Conservation (phyloP, 306 rosid species). For the Malus orientalis region DNA sequence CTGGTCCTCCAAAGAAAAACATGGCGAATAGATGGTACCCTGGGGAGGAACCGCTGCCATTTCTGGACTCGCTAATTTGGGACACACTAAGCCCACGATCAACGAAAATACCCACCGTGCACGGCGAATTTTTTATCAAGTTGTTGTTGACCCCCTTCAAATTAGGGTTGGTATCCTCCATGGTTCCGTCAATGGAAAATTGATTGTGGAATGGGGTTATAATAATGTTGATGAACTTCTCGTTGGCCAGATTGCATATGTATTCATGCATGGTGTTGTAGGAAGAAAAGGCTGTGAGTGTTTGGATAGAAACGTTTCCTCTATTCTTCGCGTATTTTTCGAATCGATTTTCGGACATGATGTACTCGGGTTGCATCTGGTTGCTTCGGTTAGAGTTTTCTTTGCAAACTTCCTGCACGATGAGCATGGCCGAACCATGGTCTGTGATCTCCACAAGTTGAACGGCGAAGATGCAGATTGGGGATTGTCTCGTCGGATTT, state of each 20-base stretch:
- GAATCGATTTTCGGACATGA: not conserved
- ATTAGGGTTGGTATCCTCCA: slow-evolving; percentile 22
- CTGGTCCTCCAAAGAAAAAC: slow-evolving; percentile 41
- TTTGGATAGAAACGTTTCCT: slow-evolving; percentile 7
- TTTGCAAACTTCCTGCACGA: slow-evolving; percentile 28
- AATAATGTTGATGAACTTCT: slow-evolving; percentile 23
- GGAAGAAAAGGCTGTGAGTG: slow-evolving; percentile 35
- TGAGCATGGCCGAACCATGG: slow-evolving; percentile 36
- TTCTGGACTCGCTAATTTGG: not conserved
- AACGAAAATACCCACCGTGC: slow-evolving; percentile 29
- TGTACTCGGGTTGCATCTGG: not conserved
- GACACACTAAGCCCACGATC: slow-evolving; percentile 27
- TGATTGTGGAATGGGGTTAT: slow-evolving; percentile 28
- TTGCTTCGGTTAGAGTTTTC: not conserved
- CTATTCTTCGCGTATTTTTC: slow-evolving; percentile 8
- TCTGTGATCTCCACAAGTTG: slow-evolving; percentile 30
- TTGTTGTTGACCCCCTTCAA: slow-evolving; percentile 23
- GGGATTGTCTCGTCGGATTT: slow-evolving; percentile 22
- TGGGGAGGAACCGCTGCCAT: not conserved
- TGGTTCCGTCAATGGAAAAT: slow-evolving; percentile 13
- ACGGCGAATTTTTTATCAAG: slow-evolving; percentile 23
- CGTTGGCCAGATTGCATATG: slow-evolving; percentile 35
- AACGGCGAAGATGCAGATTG: slow-evolving; percentile 16
- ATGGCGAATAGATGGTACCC: slow-evolving; percentile 9
- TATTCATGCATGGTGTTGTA: slow-evolving; percentile 43